Conservation (phyloP, 768 basidiomycete genomes). For the Lyophyllum shimeji region DNA sequence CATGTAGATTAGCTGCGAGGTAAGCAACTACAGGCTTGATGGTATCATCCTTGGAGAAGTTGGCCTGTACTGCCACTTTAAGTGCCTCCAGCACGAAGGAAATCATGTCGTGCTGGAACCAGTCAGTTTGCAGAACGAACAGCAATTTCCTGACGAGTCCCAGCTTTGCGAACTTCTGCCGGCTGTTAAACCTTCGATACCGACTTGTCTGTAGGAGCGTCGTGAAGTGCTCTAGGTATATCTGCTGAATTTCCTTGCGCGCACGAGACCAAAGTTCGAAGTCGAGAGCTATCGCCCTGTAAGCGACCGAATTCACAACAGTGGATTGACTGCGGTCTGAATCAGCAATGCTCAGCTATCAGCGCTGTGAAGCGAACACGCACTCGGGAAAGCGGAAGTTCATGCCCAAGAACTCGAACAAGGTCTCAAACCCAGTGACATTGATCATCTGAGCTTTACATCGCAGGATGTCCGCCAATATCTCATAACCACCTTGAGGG, state of each 20-base stretch:
- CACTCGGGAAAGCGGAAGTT: conserved; percentile 83
- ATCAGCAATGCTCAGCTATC: not conserved
- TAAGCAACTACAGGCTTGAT: conserved; percentile 89
- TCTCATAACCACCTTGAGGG: conserved; percentile 78
- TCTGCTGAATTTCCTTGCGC: conserved; percentile 67
- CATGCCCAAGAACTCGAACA: conserved; percentile 86
- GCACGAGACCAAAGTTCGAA: conserved; percentile 88
- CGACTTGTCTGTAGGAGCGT: conserved; percentile 72
- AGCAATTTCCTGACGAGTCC: conserved; percentile 72
- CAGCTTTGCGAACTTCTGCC: conserved; percentile 70
- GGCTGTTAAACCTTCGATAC: conserved; percentile 75
- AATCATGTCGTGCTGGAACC: conserved; percentile 61
- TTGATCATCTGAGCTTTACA: conserved; percentile 75
- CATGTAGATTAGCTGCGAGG: conserved; percentile 76
- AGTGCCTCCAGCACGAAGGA: conserved; percentile 59
- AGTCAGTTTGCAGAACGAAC: conserved; percentile 79
- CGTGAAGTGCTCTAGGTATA: conserved; percentile 80
- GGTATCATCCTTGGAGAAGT: conserved; percentile 70
- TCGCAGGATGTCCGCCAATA: conserved; percentile 72
- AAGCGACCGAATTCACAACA: conserved; percentile 79
- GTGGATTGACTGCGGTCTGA: conserved; percentile 62
- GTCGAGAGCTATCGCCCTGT: conserved; percentile 81
- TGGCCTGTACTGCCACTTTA: conserved; percentile 55
- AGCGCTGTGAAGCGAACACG: conserved; percentile 20
- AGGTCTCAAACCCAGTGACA: conserved; percentile 73